Evolutionary conservation across 805 yeast genomes (phyloP), one percentile per base, ranked within the genome.

Genomic region (Clavispora carvajalis): DNA sequence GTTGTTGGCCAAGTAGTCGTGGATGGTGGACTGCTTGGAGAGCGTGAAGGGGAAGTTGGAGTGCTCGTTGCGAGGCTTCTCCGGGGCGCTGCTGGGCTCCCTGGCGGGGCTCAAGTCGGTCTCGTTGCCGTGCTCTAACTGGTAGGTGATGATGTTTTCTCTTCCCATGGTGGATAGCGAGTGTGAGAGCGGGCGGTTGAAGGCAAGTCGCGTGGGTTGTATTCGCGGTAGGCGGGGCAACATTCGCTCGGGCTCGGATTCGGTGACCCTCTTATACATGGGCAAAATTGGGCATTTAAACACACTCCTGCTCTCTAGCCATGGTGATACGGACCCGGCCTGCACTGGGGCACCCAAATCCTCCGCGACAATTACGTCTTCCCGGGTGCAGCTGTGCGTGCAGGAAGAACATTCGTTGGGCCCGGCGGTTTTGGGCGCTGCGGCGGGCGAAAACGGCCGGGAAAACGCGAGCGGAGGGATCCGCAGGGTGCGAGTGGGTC

Each of bases 11-110:
- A 51, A 43, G 39, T 43, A 51, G 31, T 51, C 54, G 26, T 36
- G 45, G 23, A 51, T 24, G 13, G 53, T 39, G 22, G 49, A 44
- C 28, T 51, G 65, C 53, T 70, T 74, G 22, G 65, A 62, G 36
- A 80, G 62, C 1, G 70, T 63, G 55, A 77, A 77, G 4, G 74
- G 74, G 41, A 61, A 62, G 51, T 66, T 60, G 29, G 24, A 26
- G 42, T 50, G 53, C 25, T 42, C 45, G 13, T 46, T 38, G 31
- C 15, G 45, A 13, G 53, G 51, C 38, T 49, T 49, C 19, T 36
- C 26, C 17, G 25, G 33, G 34, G 23, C 41, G 23, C 33, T 28
- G 15, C 11, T 11, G 30, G 29, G 24, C 22, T 22, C 50, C 31
- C 34, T 39, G 40, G 43, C 10, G 26, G 12, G 26, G 12, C 51